These are phyloP conservation scores for Pyrus pyrifolia DNA, from an alignment of 306 rosid species.

Conservation along the genomic window DNA sequence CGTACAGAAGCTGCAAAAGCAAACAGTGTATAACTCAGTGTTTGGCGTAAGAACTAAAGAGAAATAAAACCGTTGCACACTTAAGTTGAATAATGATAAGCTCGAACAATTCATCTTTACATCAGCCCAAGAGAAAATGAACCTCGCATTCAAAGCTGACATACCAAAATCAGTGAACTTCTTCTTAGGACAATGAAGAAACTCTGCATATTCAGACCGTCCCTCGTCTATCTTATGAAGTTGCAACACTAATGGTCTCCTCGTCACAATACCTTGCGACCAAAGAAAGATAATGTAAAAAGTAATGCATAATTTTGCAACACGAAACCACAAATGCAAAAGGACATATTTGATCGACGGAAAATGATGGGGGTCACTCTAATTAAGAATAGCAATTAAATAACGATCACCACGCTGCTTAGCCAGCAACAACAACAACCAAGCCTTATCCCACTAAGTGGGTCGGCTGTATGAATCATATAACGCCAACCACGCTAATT, in stretches of 20 bases:
- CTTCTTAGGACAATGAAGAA: slow-evolving; percentile 86
- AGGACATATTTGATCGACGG: neutral
- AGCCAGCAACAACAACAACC: too few relatives aligned
- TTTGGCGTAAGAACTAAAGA: neutral
- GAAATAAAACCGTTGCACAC: neutral
- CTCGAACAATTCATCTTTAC: neutral
- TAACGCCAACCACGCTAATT: too few relatives aligned
- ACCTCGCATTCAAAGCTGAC: slow-evolving; percentile 7
- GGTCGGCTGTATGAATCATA: too few relatives aligned
- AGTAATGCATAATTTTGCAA: neutral
- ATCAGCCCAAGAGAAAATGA: slow-evolving; percentile 1
- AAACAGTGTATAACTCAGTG: slow-evolving; percentile 2
- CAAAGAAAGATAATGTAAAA: slow-evolving; percentile 4
- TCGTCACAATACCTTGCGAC: slow-evolving; percentile 76
- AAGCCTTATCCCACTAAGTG: too few relatives aligned
- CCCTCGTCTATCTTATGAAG: slow-evolving; percentile 80
- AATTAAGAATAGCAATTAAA: neutral
- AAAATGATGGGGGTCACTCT: neutral
- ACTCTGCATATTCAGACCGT: slow-evolving; percentile 81
- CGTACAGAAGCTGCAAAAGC: slow-evolving; percentile 72
- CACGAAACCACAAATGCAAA: neutral
- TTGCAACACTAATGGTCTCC: slow-evolving; percentile 93
- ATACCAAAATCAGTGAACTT: slow-evolving; percentile 76
- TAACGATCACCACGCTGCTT: neutral
- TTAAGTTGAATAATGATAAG: neutral